Base-by-base conservation (phyloP, 2,329 filamentous ascomycete species). In the Thelonectria olida region DNA sequence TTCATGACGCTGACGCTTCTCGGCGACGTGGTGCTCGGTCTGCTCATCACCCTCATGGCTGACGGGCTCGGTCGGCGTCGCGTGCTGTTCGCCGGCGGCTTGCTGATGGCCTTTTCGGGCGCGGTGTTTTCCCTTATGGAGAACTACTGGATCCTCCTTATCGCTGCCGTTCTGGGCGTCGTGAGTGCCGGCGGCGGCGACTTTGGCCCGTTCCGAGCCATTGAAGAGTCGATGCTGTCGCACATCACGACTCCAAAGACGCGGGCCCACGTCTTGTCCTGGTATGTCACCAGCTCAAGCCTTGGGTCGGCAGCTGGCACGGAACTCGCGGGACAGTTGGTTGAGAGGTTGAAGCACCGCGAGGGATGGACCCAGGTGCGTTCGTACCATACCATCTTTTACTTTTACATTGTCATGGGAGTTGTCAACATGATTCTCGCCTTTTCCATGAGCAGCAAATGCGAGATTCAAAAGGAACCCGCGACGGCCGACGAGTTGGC, bases 161-260 rank as follows among this genome's bases (percentile, higher is more conserved):
- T 80, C 0, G 87, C 87, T 0, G 86, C 86, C 1, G 80, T 89
- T 4, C 75, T 88, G 3, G 87, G 88, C 2, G 86, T 90, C 4
- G 84, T 90, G 53, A 88, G 84, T 71, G 83, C 87, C 0, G 88
- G 79, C 2, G 88, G 88, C 7, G 84, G 86, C 15, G 89, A 91
- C 65, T 89, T 90, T 70, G 89, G 88, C 0, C 88, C 89, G 0
- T 91, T 91, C 66, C 79, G 88, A 36, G 86, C 86, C 4, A 85
- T 91, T 28, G 89, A 91, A 70, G 88, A 91, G 78, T 87, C 84
- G 0, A 86, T 85, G 31, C 72, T 90, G 7, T 85, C 87, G 5
- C 86, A 90, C 69, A 78, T 90, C 44, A 89, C 87, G 0, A 81
- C 76, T 0, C 80, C 83, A 0, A 74, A 79, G 27, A 84, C 82